Evolutionary conservation across 192 early-diverging fungal genomes (phyloP).

Genomic region (Podila epicladia): DNA sequence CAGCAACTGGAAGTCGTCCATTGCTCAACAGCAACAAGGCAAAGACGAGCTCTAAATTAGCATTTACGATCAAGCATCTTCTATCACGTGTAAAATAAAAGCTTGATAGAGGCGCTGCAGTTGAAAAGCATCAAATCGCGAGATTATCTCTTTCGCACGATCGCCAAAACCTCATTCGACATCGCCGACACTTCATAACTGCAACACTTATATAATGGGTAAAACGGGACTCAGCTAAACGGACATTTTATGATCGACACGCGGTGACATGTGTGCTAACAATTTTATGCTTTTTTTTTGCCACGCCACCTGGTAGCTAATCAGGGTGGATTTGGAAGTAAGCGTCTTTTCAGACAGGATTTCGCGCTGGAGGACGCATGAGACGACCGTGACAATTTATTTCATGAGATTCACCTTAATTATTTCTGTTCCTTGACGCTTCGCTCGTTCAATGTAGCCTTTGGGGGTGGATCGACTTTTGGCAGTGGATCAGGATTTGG

Average conservation of each 20-base stretch:
- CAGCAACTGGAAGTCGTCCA: constrained; percentile 51
- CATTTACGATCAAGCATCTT: background rate
- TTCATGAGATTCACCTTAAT: background rate
- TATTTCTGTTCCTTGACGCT: background rate
- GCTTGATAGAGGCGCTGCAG: background rate
- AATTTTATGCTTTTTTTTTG: background rate
- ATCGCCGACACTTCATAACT: too few relatives aligned
- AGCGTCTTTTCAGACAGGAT: background rate
- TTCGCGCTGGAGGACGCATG: background rate
- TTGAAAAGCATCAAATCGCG: background rate
- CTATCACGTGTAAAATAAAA: background rate
- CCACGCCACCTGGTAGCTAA: background rate
- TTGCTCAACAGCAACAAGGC: background rate
- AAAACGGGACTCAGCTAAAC: too few relatives aligned
- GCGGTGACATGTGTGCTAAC: background rate
- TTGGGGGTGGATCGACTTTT: background rate
- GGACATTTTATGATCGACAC: background rate
- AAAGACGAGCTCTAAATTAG: background rate
- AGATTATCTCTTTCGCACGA: too few relatives aligned
- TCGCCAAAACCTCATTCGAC: too few relatives aligned
- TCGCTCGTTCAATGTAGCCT: background rate
- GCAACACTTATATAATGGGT: too few relatives aligned
- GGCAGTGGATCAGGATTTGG: background rate
- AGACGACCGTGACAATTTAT: background rate
- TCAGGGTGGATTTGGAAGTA: constrained; percentile 2